phyloP scores from a whole-genome alignment of 2,329 filamentous ascomycete species.

The Colletotrichum scovillei region DNA sequence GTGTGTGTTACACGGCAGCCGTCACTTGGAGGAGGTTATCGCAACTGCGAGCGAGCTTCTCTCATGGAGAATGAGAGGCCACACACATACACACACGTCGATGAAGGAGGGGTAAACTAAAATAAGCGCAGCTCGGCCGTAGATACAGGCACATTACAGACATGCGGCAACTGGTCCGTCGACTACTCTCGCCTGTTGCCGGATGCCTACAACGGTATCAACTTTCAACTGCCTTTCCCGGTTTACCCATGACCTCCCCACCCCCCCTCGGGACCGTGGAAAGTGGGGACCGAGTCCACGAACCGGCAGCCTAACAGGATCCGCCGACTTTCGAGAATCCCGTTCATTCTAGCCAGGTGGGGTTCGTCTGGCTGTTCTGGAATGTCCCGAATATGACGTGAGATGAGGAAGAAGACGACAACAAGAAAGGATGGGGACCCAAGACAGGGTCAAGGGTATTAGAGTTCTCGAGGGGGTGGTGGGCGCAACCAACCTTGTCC shows the following conservation, averaged over 20 bases:
- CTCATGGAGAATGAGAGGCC: not conserved
- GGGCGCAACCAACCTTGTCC: not conserved
- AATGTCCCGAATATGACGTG: constrained; percentile 33
- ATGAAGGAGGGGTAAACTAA: not conserved
- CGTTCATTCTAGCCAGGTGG: not conserved
- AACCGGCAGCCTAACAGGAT: not conserved
- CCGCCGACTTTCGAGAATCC: not conserved
- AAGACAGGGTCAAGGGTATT: constrained; percentile 4
- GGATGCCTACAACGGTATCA: not conserved
- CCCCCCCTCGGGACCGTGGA: not conserved
- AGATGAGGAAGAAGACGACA: constrained; percentile 3
- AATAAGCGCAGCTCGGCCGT: not conserved
- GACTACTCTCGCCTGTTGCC: not conserved
- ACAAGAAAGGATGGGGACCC: not conserved
- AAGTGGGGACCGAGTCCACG: not conserved
- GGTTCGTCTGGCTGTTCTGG: not conserved
- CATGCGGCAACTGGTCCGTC: not conserved
- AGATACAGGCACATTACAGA: not conserved
- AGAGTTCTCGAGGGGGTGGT: not conserved
- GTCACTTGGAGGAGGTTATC: not conserved
- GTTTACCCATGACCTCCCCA: not conserved
- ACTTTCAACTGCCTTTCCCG: not conserved
- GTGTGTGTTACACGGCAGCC: constrained; percentile 5
- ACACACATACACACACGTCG: not conserved
- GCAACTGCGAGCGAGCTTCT: not conserved